These are phyloP conservation scores for Pichia sp. DNA, from an alignment of 1,139 yeast genomes.

Conservation along the genomic window DNA sequence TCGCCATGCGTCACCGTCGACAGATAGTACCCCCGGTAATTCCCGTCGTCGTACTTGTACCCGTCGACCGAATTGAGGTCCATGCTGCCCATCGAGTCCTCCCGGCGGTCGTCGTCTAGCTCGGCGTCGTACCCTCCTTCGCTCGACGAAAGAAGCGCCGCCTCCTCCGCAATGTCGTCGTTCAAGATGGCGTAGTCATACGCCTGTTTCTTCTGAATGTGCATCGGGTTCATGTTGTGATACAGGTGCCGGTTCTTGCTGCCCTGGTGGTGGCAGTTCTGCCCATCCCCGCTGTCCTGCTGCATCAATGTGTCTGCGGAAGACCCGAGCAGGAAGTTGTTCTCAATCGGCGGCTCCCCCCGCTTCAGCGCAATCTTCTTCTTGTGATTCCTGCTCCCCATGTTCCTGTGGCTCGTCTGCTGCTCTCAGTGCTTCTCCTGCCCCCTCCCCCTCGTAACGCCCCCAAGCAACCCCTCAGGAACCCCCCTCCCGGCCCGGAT, in stretches of 20 bases:
- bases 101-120: conserved; percentile 9
- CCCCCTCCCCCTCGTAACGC: not conserved
- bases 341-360: not conserved
- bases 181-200: conserved; percentile 16
- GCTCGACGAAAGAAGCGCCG: conserved; percentile 21
- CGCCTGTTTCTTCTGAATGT: conserved; percentile 4
- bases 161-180: conserved; percentile 23
- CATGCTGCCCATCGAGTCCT: not conserved
- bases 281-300: not conserved
- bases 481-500: not conserved
- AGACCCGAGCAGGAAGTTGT: conserved; percentile 13
- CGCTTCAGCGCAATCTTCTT: not conserved
- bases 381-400: conserved; percentile 8
- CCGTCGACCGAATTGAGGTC: conserved; percentile 1
- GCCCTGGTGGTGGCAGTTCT: not conserved
- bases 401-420: not conserved
- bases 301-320: conserved; percentile 15
- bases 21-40: not conserved
- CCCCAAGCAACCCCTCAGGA: not conserved
- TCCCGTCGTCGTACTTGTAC: not conserved
- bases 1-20: not conserved
- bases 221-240: not conserved
- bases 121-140: conserved; percentile 21
- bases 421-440: too few species aligned
- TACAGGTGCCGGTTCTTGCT: not conserved